A percentile compares a stretch with the other conserved stretches of the same genome.
Evolutionary conservation across 495 filamentous ascomycete genomes (phyloP).

Genomic region (Daldinia decipiens): DNA sequence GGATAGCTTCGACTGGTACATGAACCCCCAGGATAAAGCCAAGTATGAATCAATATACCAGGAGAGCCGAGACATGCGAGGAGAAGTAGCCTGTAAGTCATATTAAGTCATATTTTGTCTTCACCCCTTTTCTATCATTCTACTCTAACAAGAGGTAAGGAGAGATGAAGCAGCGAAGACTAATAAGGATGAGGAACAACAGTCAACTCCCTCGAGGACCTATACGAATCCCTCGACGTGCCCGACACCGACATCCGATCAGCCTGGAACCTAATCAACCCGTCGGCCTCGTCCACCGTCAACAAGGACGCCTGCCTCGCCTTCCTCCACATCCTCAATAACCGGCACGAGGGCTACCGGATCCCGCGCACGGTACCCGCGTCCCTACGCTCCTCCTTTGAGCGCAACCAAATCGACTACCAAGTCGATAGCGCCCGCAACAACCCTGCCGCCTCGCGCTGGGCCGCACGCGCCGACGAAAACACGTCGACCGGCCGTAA

Average conservation of each 20-base stretch:
- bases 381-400: conserved; percentile 87
- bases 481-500: conserved; percentile 85
- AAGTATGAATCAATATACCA: conserved; percentile 98
- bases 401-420: conserved; percentile 95
- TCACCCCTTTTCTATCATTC: background rate
- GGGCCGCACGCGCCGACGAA: conserved; percentile 75
- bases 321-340: conserved; percentile 95
- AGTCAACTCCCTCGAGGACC: conserved; percentile 82
- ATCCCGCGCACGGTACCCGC: conserved; percentile 94
- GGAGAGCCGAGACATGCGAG: conserved; percentile 84
- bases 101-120: background rate
- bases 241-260: conserved; percentile 93
- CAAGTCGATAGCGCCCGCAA: conserved; percentile 78
- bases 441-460: conserved; percentile 65
- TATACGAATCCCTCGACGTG: conserved; percentile 92
- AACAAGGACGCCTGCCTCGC: conserved; percentile 94
- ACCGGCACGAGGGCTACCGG: conserved; percentile 92
- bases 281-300: conserved; percentile 77
- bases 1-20: conserved; percentile 99
- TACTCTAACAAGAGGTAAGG: background rate
- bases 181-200: conserved; percentile 27
- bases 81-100: conserved; percentile 80
- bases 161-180: conserved; percentile 3
- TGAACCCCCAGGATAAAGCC: conserved; percentile 86
- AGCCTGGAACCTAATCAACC: conserved; percentile 98